These are phyloP conservation scores for Xylariaceae sp. DNA, from an alignment of 2,329 filamentous ascomycete species.

Conservation along the genomic window DNA sequence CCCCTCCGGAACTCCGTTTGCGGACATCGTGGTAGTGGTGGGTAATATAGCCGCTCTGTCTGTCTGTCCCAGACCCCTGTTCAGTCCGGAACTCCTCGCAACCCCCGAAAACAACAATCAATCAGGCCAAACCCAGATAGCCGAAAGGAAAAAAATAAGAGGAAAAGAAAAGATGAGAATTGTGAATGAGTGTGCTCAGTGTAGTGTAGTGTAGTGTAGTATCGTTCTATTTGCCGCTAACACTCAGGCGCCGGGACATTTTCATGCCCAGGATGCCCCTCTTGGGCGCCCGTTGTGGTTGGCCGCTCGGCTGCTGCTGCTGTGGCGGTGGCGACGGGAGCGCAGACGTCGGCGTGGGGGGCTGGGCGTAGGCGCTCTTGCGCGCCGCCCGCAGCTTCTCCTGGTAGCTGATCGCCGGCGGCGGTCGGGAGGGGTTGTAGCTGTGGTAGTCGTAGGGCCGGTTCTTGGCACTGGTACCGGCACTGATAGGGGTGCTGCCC, in stretches of 20 bases:
- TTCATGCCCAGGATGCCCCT: constrained; percentile 29
- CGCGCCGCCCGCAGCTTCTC: constrained; percentile 38
- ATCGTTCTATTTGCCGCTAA: constrained; percentile 27
- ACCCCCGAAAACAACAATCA: not conserved
- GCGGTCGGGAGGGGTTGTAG: constrained; percentile 15
- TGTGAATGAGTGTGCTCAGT: constrained; percentile 7
- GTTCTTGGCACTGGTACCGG: constrained; percentile 19
- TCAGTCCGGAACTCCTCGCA: constrained; percentile 1
- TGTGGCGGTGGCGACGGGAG: constrained; percentile 13
- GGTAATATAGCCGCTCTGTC: not conserved
- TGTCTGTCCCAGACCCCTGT: too few species aligned
- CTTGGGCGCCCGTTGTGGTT: constrained; percentile 14
- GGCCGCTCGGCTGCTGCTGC: constrained; percentile 14
- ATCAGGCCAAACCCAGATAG: not conserved
- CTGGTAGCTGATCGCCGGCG: constrained; percentile 36
- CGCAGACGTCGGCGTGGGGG: too few species aligned
- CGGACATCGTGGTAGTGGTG: not conserved
- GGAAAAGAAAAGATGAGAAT: not conserved
- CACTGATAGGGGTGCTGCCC: constrained; percentile 24
- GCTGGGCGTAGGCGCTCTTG: constrained; percentile 36
- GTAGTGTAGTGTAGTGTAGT: too few species aligned
- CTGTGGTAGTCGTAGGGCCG: constrained; percentile 18
- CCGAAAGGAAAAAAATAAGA: constrained; percentile 7
- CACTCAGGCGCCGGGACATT: constrained; percentile 32
- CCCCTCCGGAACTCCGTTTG: not conserved